Base-by-base conservation (phyloP, 108 stramenopile species). In the Cyclotella distinguenda region DNA sequence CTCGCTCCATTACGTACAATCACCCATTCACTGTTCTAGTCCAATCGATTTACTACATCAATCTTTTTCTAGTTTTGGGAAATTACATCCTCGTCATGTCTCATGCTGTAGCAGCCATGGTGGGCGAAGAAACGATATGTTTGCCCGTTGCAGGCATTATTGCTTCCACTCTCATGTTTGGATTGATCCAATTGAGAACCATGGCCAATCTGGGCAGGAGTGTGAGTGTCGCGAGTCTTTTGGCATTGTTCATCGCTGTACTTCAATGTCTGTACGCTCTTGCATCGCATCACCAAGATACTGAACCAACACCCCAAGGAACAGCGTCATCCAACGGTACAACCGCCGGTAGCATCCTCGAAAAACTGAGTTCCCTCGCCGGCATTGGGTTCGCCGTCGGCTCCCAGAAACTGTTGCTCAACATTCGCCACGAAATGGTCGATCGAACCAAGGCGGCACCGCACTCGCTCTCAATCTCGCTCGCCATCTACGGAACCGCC, bases 331-430 rank as follows among this genome's bases (percentile, higher is more conserved):
- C n/a, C n/a, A n/a, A n/a, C n/a, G n/a, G n/a, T n/a, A 36, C 38
- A 19, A 22, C 12, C 9, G 36, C 35, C 25, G 42, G 45, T 26
- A 52, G 4, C 11, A 47, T 70, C 0, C 57, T 86, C 9, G 45
- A 72, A 30, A 80, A 85, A 58, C 68, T 83, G 52, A 70, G 79
- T 31, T 68, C 84, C 1, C 42, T 83, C 27, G 82, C 86, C n/a
- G 55, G 74, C 22, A 82, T 90, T 27, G 85, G 82, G n/a, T 90
- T 87, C 67, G 89, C 89, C 12, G 77, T 84, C 46, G 84, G 84
- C 10, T 74, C 77, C 45, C 84, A 86, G 64, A 90, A 90, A 56
- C 68, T 90, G 1, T 74, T 87, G 34, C 62, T 89, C 45, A 89
- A 89, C 58, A 82, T 90, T 49, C 84, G 89, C 2, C 58, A 60